Base-by-base conservation (phyloP, 2,329 filamentous ascomycete species). In the Ceratocystis cubensis region DNA sequence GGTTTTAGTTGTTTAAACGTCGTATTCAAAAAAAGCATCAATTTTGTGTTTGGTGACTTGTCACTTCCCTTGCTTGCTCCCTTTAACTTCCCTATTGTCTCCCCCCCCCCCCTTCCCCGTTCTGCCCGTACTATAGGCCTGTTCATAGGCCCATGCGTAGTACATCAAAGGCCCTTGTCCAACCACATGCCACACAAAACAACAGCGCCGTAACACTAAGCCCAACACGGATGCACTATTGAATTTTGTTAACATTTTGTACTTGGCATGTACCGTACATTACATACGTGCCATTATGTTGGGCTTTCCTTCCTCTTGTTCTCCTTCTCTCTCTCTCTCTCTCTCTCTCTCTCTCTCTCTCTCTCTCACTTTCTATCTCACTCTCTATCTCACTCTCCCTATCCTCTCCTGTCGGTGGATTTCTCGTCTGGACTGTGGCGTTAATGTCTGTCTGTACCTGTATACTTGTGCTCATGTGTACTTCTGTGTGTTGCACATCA, bases 1-100 rank as follows among this genome's bases (percentile, higher is more conserved):
- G 65, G 65, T 66, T 66, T 66, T 66, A 53, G 65, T 66, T 66
- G 65, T 41, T 63, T 66, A 6, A 56, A 30, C 28, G 65, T 66
- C 56, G 59, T 37, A 66, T 66, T 44, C n/a, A 20, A 37, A 44
- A 61, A 37, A 41, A 41, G 37, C 10, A 41, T 41, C 37, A 41
- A 13, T 41, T 41, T 44, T 41, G 41, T 41, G 30, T 41, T 44
- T 45, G 30, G 59, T 62, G 30, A 41, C 15, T 25, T 61, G 13
- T 45, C 64, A 41, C 17, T 44, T 61, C 30, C 30, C 8, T 57
- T 13, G 13, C 28, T 57, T 44, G 7, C 25, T 61, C 30, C 30
- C 22, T 57, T 15, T n/a, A 17, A 30, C 22, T 57, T n/a, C 22
- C 53, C 22, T 20, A 10, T 50, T n/a, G 46, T 20, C 46, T 25